Base-by-base conservation (phyloP, 2,329 filamentous ascomycete species). In the Aschersonia sp. region DNA sequence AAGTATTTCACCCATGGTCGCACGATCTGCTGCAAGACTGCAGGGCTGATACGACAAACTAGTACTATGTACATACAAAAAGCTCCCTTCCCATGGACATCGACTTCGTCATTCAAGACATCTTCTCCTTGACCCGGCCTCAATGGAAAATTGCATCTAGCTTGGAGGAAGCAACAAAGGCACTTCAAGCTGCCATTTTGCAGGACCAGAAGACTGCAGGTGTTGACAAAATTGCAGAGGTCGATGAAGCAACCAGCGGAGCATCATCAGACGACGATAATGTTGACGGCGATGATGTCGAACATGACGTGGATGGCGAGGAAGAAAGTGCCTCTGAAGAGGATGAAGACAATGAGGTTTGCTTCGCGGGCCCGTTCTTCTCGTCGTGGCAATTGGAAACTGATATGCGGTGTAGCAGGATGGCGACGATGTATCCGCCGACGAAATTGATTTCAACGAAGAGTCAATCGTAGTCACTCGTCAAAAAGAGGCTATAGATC, bases 61-160 rank as follows among this genome's bases (percentile, higher is more conserved):
- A 86, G 77, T 97, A 96, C 64, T 98, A 98, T 65, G 84, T 97
- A 55, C 82, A 85, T 58, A 89, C 86, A 28, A 98, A 98, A 65
- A 81, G 91, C 28, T 75, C 85, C 0, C 67, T 96, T 40, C 92
- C 94, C 0, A 94, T 98, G 87, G 92, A 98, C 54, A 86, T 97
- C 44, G 92, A 98, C 50, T 98, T 98, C 61, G 82, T 96, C 44
- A 78, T 98, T 5, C 89, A 96, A 62, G 92, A 98, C 62, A 89
- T 86, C 0, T 97, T 85, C 65, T 81, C 83, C 30, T 68, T 89
- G 35, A 84, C 89, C 9, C 78, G 92, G 44, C 91, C 92, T 4
- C 85, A 96, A 60, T 98, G 91, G 92, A 94, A 92, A 64, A 70
- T 96, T 44, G 81, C 86, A 28, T 76, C 80, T 4, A 85, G 84